Conservation (phyloP, 2,329 filamentous ascomycete genomes). For the Pseudogymnoascus sp. region DNA sequence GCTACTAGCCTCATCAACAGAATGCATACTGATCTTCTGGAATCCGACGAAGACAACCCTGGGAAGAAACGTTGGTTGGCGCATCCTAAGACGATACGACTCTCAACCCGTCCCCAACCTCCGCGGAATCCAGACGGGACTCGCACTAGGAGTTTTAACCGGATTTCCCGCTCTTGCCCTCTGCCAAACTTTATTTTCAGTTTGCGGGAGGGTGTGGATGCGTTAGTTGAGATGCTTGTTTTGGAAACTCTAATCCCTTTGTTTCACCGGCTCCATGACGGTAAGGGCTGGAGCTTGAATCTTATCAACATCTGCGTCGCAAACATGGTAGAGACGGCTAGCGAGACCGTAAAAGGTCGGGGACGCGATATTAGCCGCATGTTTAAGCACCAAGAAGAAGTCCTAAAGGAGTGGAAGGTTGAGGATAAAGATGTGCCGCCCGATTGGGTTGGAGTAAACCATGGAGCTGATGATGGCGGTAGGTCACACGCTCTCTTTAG, state of each 20-base stretch:
- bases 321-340: conserved; percentile 62
- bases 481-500: not conserved
- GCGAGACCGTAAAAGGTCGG: conserved; percentile 35
- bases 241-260: conserved; percentile 59
- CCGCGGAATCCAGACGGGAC: conserved; percentile 43
- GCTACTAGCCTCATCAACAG: conserved; percentile 63
- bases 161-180: conserved; percentile 67
- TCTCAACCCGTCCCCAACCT: conserved; percentile 62
- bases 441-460: conserved; percentile 12
- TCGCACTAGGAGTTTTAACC: conserved; percentile 51
- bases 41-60: conserved; percentile 24
- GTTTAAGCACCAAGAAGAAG: conserved; percentile 68
- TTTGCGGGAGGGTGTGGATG: conserved; percentile 47
- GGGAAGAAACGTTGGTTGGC: conserved; percentile 57
- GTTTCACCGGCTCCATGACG: conserved; percentile 65
- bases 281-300: conserved; percentile 64
- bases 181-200: conserved; percentile 68
- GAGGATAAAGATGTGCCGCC: conserved; percentile 35
- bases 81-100: conserved; percentile 69
- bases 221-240: conserved; percentile 60
- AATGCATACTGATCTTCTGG: conserved; percentile 69
- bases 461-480: not conserved
- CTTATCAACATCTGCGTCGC: conserved; percentile 81
- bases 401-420: conserved; percentile 58
- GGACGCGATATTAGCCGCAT: conserved; percentile 74